These are phyloP conservation scores for Cupressus sempervirens DNA, from an alignment of 75 land plant genomes.

Conservation along the genomic window DNA sequence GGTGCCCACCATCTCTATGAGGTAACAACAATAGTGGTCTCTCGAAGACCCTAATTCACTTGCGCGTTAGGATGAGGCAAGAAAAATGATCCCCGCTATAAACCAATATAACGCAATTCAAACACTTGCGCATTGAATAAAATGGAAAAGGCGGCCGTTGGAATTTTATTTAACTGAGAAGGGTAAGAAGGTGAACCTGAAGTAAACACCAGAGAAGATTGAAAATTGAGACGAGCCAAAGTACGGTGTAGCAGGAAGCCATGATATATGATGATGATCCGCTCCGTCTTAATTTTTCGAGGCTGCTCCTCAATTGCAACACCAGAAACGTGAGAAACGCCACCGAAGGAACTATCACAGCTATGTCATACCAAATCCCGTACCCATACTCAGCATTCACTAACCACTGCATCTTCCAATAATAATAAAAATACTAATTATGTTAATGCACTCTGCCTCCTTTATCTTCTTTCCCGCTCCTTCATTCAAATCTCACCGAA, in stretches of 20 bases:
- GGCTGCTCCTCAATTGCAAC: slow-evolving; percentile 50
- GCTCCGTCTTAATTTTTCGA: slow-evolving; percentile 52
- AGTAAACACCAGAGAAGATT: slow-evolving; percentile 82
- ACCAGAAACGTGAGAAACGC: slow-evolving; percentile 61
- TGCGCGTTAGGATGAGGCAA: too few species aligned
- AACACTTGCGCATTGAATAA: neutral
- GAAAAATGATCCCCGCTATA: too few species aligned
- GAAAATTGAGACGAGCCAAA: slow-evolving; percentile 74
- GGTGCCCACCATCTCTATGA: too few species aligned
- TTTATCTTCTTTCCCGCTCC: too few species aligned
- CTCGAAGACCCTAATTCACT: too few species aligned
- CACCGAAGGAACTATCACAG: slow-evolving; percentile 53
- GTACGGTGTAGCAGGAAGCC: slow-evolving; percentile 71
- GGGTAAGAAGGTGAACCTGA: slow-evolving; percentile 44
- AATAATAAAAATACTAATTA: too few species aligned
- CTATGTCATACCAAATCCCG: slow-evolving; percentile 45
- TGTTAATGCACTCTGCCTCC: too few species aligned
- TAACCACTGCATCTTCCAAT: neutral
- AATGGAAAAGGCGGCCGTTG: too few species aligned
- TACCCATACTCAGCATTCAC: neutral
- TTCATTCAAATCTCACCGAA: too few species aligned
- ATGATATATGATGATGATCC: slow-evolving; percentile 55
- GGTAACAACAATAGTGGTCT: too few species aligned
- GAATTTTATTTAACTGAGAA: neutral
- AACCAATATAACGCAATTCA: too few species aligned